Percentiles rank a stretch among this genome's conserved stretches.
phyloP scores from a whole-genome alignment of 148 eudicot species.

The Chenopodium berlandieri region DNA sequence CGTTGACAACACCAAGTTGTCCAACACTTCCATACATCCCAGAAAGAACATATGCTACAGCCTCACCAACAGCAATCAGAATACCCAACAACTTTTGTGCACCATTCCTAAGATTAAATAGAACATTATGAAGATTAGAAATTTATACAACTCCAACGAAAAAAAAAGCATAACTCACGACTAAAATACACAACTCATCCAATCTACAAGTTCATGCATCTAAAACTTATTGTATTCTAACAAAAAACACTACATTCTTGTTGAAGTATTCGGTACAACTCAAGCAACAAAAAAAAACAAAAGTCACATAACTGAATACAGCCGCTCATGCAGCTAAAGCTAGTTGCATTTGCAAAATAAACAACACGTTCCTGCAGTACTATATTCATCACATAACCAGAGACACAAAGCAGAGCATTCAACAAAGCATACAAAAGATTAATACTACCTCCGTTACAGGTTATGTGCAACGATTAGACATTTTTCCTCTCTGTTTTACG shows the following conservation, averaged over 20 bases:
- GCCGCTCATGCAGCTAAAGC: not conserved
- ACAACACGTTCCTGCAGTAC: not conserved
- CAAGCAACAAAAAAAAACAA: too few relatives aligned
- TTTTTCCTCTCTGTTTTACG: too few relatives aligned
- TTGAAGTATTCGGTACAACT: too few relatives aligned
- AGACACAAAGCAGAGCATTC: too few relatives aligned
- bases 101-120: slow-evolving; percentile 47
- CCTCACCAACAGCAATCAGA: slow-evolving; percentile 82
- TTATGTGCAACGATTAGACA: too few relatives aligned
- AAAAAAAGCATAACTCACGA: too few relatives aligned
- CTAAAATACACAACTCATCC: not conserved
- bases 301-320: not conserved
- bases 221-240: not conserved
- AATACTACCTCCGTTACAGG: too few relatives aligned
- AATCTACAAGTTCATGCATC: not conserved
- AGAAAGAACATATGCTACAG: slow-evolving; percentile 86
- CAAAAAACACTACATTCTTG: not conserved
- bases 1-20: slow-evolving; percentile 81
- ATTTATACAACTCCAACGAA: not conserved
- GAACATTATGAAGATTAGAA: not conserved
- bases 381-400: not conserved
- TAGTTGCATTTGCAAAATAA: not conserved
- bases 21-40: slow-evolving; percentile 87
- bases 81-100: slow-evolving; percentile 85
- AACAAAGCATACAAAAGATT: not conserved